Evolutionary conservation across 139 green algal species (phyloP).

Genomic region (Micromonas commoda): DNA sequence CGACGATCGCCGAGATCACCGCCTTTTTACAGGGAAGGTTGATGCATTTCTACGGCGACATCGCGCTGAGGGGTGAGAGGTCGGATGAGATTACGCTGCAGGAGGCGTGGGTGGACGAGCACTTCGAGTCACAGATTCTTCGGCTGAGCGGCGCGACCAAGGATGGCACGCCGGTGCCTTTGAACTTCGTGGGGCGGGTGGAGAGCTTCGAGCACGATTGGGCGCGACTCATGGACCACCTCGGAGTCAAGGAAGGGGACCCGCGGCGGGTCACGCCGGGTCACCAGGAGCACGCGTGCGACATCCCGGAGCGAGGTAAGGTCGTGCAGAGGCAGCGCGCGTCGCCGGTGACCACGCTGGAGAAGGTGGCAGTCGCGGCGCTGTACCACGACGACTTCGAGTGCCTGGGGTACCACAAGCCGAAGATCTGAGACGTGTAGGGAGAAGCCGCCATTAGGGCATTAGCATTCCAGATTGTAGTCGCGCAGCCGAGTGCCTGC

Average conservation of each 20-base stretch:
- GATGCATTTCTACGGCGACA: background rate
- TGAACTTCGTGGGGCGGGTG: background rate
- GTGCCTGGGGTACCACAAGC: conserved; percentile 2
- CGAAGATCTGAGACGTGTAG: no score
- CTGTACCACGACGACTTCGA: conserved; percentile 1
- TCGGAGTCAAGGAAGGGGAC: background rate
- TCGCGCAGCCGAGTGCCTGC: no score
- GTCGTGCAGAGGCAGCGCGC: background rate
- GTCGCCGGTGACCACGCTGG: background rate
- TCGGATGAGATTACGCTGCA: background rate
- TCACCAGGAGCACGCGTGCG: background rate
- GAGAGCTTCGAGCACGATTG: background rate
- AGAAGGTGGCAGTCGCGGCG: background rate
- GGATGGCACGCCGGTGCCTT: background rate
- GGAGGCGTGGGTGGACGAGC: conserved; percentile 7
- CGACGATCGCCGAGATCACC: conserved; percentile 2
- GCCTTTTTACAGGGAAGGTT: background rate
- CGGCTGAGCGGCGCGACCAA: background rate
- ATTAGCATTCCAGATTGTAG: no score
- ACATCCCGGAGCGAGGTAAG: background rate
- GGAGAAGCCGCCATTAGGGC: no score
- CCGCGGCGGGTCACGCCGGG: background rate
- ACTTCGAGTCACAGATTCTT: background rate
- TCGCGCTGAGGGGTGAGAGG: background rate
- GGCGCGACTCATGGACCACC: background rate